Evolutionary conservation across 1,284 basidiomycete genomes (phyloP), one percentile per base, ranked within the genome.

Genomic region (Ceratobasidium sp.): DNA sequence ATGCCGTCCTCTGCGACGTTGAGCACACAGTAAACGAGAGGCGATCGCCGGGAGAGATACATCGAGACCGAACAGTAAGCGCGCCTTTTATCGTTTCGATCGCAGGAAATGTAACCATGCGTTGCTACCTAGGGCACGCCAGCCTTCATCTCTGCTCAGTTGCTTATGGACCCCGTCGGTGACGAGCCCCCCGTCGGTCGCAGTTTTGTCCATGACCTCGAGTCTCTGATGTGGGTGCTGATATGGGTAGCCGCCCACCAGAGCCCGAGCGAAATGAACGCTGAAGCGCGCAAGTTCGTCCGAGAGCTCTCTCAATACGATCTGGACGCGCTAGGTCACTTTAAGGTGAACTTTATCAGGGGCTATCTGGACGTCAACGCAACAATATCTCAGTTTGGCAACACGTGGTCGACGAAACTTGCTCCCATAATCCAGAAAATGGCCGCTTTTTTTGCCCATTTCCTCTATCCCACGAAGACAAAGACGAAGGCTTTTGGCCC

Each of bases 131-230:
- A n/a, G n/a, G n/a, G n/a, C n/a, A n/a, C n/a, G n/a, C n/a, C n/a
- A n/a, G n/a, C n/a, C n/a, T n/a, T n/a, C n/a, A n/a, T n/a, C 20
- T 66, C 63, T 23, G 63, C 63, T 1, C 40, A 66, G 40, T 20
- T 66, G 13, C 63, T 66, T 7, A 1, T 44, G 13, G 42, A 20
- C 40, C 20, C 42, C 63, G 13, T 10, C 39, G 33, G 5, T 15
- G 40, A 42, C 5, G 18, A 66, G 42, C 15, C 15, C 1, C 39
- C 63, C 2, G 63, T 66, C 10, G 40, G 5, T 10, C 63, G 26
- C 40, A 66, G 40, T 23, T 44, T 66, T 23, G n/a, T 66, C 18
- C 63, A 66, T n/a, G 63, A 66, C 40, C n/a, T 66, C 20, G 63
- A 66, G 44, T 66, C 63, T 12, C 5, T 66, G 2, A 4, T 66